Evolutionary conservation across 805 yeast genomes (phyloP).

Genomic region (Starmerella bacillaris): DNA sequence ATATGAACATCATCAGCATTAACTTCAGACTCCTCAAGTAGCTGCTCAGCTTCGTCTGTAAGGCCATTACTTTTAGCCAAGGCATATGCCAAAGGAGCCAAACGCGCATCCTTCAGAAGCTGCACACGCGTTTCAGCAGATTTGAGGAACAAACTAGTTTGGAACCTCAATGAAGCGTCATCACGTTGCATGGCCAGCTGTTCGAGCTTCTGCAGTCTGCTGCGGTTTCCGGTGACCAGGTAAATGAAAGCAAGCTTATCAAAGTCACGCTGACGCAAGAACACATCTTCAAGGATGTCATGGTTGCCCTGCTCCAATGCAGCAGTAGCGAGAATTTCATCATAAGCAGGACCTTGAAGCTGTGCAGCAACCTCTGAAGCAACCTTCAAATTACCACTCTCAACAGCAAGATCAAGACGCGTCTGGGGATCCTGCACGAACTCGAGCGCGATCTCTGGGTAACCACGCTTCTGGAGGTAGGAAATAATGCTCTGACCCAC

Average conservation of each 20-base stretch:
- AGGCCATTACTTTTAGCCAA: slow-evolving; percentile 77
- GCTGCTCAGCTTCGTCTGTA: slow-evolving; percentile 52
- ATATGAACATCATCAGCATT: slow-evolving; percentile 40
- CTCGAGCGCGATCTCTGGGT: slow-evolving; percentile 92
- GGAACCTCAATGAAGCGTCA: slow-evolving; percentile 61
- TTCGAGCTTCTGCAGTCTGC: slow-evolving; percentile 67
- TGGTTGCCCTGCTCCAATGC: slow-evolving; percentile 83
- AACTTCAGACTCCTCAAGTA: slow-evolving; percentile 52
- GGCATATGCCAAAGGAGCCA: slow-evolving; percentile 79
- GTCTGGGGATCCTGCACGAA: slow-evolving; percentile 94
- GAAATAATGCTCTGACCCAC: slow-evolving; percentile 97
- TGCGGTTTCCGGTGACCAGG: slow-evolving; percentile 61
- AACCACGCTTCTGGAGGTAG: slow-evolving; percentile 84
- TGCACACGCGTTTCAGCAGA: slow-evolving; percentile 58
- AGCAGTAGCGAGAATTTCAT: slow-evolving; percentile 72
- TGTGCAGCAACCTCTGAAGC: slow-evolving; percentile 80
- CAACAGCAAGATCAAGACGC: slow-evolving; percentile 85
- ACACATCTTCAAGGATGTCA: slow-evolving; percentile 66
- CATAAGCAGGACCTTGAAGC: slow-evolving; percentile 46
- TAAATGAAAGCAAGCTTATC: slow-evolving; percentile 84
- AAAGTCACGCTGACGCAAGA: slow-evolving; percentile 69
- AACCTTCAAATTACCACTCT: slow-evolving; percentile 70
- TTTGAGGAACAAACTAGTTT: slow-evolving; percentile 62
- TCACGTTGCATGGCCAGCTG: slow-evolving; percentile 76
- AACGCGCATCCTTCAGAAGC: slow-evolving; percentile 58